Evolutionary conservation across 108 stramenopile genomes (phyloP), one percentile per base, ranked within the genome.

Genomic region (Nitzschia sp.): DNA sequence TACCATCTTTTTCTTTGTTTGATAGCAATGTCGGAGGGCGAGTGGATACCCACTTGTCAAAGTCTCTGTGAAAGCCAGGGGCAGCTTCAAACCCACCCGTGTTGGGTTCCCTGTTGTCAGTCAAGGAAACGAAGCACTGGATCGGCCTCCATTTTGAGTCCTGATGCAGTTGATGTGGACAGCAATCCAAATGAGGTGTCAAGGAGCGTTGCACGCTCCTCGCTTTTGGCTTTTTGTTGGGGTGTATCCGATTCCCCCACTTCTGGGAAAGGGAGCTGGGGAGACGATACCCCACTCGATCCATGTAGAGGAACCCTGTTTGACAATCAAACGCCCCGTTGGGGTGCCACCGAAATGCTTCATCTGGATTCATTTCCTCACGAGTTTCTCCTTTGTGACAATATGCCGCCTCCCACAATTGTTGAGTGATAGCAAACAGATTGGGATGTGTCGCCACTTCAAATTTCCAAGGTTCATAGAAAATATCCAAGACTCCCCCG

Each of bases 171-270:
- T 71, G 78, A 60, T 91, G 80, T 9, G 96, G 96, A 71, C 94
- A 97, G 57, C 92, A 94, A 64, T 97, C 96, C 63, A 97, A 84
- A 78, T 97, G 96, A 24, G 96, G 96, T 19, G 94, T 95, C 56
- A 97, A 84, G 17, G 88, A 88, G 65, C 96, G 61, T 70, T 97
- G 96, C 34, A 97, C 66, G 8, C 86, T 63, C 15, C 72, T 62
- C 0, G 64, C 46, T 53, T 77, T 84, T 25, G 69, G 67, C 68
- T 82, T 90, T 50, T 84, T 68, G 20, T 52, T 53, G 8, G 34
- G 41, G 34, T 64, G 41, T 10, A 57, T 54, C 25, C 50, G 37
- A 43, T 80, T 54, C 14, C 92, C 92, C 38, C 86, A 69, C 24
- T 64, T 66, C 58, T 86, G 68, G 14, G 92, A 80, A 53, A 89